These are phyloP conservation scores for Wallacemonas rigidus DNA, from an alignment of 208 protist species.

Conservation along the genomic window DNA sequence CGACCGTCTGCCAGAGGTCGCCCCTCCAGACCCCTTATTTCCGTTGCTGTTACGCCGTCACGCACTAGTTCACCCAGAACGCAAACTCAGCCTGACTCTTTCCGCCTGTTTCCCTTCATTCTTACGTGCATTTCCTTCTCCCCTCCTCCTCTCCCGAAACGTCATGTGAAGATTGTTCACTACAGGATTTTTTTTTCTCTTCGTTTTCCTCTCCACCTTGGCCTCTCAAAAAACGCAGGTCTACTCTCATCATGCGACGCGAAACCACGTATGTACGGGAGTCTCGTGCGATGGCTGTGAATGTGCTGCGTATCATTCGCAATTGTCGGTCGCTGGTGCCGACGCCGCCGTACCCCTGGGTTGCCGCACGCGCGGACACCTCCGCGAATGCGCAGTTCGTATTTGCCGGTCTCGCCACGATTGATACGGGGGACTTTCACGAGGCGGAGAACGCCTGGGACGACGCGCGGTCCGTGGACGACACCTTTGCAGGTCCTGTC, in stretches of 20 bases:
- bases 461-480: background rate
- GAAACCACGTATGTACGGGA: slow-evolving; percentile 5
- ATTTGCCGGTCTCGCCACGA: slow-evolving; percentile 44
- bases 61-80: no score
- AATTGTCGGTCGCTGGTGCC: slow-evolving; percentile 23
- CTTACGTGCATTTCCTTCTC: no score
- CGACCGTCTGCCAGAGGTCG: no score
- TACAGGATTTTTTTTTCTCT: no score
- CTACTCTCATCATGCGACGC: background rate
- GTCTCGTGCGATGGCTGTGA: slow-evolving; percentile 31
- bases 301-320: slow-evolving; percentile 51
- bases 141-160: no score
- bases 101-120: no score
- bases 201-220: slow-evolving; percentile 17
- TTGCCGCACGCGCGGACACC: background rate
- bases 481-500: slow-evolving; percentile 34
- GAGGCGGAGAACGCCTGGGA: slow-evolving; percentile 43
- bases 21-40: no score
- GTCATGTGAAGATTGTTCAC: no score
- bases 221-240: background rate
- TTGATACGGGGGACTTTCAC: slow-evolving; percentile 38
- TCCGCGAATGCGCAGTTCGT: slow-evolving; percentile 20
- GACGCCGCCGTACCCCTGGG: background rate
- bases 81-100: no score
- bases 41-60: no score